Base-by-base conservation (phyloP, 306 rosid species). In the Malus asiatica region DNA sequence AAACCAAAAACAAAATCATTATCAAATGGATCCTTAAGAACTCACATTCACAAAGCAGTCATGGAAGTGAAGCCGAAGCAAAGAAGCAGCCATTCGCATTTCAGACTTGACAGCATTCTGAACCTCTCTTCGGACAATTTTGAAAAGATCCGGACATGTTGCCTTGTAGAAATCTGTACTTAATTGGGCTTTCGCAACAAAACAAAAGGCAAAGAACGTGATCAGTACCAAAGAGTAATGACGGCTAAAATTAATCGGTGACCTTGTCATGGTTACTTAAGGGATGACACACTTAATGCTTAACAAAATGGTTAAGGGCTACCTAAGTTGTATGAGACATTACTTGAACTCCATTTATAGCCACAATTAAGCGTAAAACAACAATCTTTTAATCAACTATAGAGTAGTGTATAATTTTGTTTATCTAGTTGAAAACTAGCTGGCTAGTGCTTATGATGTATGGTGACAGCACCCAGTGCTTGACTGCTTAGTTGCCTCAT, bases 41-140 rank as follows among this genome's bases (percentile, higher is more conserved):
- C 91, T 87, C 68, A 94, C 98, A 10, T 89, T 90, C 7, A 94
- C 97, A 82, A 92, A 94, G 88, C 98, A 94, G 77, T 94, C 97
- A 71, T 94, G 98, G 78, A 94, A 92, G 77, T 94, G 98, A 70
- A 94, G 93, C 14, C 98, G 97, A 79, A 90, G 78, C 87, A 94
- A 83, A 27, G 98, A 95, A 70, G 88, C 98, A 14, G 87, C 97
- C 97, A 92, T 95, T 75, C 98, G 70, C 87, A 73, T 89, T 75
- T 95, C 97, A 51, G 38, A 77, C 72, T 72, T 81, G 25, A 95
- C 18, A 45, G 97, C 97, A 20, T 70, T 88, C 51, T 22, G 30
- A 55, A 92, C 89, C 77, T 83, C 92, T 64, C 13, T 83, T n/a
- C 93, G 85, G 20, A 95, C 92, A 25, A 92, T 82, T 78, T 57